Conservation (phyloP, 371 early-diverging fungal species). For the Encephalitozoon intestinalis region DNA sequence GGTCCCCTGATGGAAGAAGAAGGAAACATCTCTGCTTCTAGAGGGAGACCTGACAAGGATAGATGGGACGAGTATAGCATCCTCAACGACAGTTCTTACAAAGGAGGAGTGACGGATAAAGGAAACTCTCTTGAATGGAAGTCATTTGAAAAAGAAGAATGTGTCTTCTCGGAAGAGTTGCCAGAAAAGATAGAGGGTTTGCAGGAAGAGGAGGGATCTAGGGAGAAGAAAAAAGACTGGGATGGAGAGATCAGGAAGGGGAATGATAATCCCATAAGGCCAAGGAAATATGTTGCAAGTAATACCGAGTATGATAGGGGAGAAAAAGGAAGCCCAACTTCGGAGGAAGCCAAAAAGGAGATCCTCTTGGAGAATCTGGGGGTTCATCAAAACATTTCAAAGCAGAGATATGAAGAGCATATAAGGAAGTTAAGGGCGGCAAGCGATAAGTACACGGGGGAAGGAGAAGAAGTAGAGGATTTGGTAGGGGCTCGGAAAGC, state of each 20-base stretch:
- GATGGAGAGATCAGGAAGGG: neutral
- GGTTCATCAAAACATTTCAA: neutral
- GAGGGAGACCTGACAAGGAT: neutral
- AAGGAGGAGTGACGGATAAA: neutral
- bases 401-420: conserved; percentile 5
- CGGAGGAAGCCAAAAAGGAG: neutral
- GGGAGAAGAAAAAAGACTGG: neutral
- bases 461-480: neutral
- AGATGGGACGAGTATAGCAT: conserved; percentile 4
- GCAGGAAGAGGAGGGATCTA: too few species aligned
- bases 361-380: neutral
- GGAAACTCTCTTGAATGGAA: neutral
- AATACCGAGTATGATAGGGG: neutral
- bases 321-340: neutral
- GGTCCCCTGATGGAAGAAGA: neutral
- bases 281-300: neutral
- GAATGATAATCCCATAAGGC: too few species aligned
- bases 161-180: neutral
- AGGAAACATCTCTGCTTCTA: neutral
- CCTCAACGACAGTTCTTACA: neutral
- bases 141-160: neutral
- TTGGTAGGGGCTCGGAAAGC: neutral
- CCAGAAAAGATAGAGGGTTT: neutral
- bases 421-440: neutral
- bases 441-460: neutral